phyloP scores from a whole-genome alignment of 805 yeast genomes.

The Myxozyma neotropica region DNA sequence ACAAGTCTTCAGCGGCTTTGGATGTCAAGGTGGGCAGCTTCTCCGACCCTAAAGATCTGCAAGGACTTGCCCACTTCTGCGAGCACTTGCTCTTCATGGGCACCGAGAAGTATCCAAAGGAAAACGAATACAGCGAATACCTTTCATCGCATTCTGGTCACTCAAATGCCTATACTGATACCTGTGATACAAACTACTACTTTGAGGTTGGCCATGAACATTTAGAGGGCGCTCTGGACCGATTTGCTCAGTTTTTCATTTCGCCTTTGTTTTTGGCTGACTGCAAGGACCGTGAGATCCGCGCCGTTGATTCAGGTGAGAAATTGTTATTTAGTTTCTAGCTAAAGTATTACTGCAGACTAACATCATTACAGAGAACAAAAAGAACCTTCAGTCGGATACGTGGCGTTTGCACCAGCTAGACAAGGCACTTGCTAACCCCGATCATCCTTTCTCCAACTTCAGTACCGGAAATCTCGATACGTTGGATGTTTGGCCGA shows the following conservation, averaged over 20 bases:
- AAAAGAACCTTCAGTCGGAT: conserved; percentile 89
- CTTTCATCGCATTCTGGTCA: conserved; percentile 83
- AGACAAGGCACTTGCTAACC: conserved; percentile 72
- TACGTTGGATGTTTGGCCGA: conserved; percentile 73
- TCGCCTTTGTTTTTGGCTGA: conserved; percentile 71
- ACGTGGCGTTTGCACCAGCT: conserved; percentile 86
- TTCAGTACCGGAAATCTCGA: conserved; percentile 86
- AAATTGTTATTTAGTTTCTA: not conserved
- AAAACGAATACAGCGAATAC: conserved; percentile 72
- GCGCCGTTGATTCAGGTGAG: conserved; percentile 78
- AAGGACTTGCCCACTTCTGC: conserved; percentile 88
- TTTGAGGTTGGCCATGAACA: conserved; percentile 79
- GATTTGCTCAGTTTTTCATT: conserved; percentile 91
- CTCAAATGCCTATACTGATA: conserved; percentile 89
- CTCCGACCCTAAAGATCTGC: conserved; percentile 67
- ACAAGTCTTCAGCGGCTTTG: conserved; percentile 67
- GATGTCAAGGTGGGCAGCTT: conserved; percentile 81
- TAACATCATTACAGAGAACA: conserved; percentile 59
- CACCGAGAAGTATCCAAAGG: conserved; percentile 71
- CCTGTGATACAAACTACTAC: conserved; percentile 86
- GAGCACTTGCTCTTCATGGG: conserved; percentile 87
- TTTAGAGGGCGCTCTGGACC: conserved; percentile 83
- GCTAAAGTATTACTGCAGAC: not conserved
- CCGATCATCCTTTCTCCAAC: conserved; percentile 78
- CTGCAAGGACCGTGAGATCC: conserved; percentile 88